Percentiles rank a stretch among this genome's conserved stretches.
phyloP scores from a whole-genome alignment of 495 filamentous ascomycete species.

The Lasiosphaeris hirsuta region DNA sequence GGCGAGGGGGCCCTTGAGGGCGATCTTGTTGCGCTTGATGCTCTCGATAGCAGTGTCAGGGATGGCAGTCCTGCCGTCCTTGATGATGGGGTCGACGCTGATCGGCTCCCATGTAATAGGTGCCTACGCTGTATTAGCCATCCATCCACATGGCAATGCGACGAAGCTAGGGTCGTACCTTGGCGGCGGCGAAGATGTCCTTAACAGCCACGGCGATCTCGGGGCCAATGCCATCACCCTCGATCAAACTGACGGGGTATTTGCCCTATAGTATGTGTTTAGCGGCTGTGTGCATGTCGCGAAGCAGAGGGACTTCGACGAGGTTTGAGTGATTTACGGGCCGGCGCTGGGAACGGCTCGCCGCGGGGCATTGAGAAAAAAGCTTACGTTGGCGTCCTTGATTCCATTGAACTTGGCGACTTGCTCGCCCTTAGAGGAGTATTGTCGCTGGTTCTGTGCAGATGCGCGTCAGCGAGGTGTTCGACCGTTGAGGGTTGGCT shows the following conservation, averaged over 20 bases:
- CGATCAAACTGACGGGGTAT: slow-evolving; percentile 93
- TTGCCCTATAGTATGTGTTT: slow-evolving; percentile 61
- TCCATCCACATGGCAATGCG: neutral
- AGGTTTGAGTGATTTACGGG: slow-evolving; percentile 47
- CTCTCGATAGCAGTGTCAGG: slow-evolving; percentile 84
- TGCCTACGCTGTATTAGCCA: slow-evolving; percentile 49
- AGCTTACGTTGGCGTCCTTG: slow-evolving; percentile 81
- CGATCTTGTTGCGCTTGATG: slow-evolving; percentile 88
- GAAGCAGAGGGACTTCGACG: neutral
- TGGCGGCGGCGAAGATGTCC: slow-evolving; percentile 93
- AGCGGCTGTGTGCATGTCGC: slow-evolving; percentile 10
- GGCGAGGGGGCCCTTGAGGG: slow-evolving; percentile 94
- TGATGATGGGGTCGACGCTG: slow-evolving; percentile 88
- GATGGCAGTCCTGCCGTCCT: slow-evolving; percentile 90
- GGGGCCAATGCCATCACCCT: slow-evolving; percentile 97
- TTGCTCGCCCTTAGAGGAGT: slow-evolving; percentile 54
- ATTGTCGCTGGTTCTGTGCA: slow-evolving; percentile 43
- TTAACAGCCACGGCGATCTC: slow-evolving; percentile 97
- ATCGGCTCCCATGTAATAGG: slow-evolving; percentile 96
- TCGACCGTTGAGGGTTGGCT: neutral
- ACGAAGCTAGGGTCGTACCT: slow-evolving; percentile 51
- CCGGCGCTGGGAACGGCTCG: slow-evolving; percentile 7
- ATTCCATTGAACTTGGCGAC: slow-evolving; percentile 90
- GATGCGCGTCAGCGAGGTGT: slow-evolving; percentile 12
- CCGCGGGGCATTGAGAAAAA: slow-evolving; percentile 1